A percentile compares a stretch with the other conserved stretches of the same genome.
phyloP scores from a whole-genome alignment of 108 stramenopile species.

The Pseudonitzschia multiseries region DNA sequence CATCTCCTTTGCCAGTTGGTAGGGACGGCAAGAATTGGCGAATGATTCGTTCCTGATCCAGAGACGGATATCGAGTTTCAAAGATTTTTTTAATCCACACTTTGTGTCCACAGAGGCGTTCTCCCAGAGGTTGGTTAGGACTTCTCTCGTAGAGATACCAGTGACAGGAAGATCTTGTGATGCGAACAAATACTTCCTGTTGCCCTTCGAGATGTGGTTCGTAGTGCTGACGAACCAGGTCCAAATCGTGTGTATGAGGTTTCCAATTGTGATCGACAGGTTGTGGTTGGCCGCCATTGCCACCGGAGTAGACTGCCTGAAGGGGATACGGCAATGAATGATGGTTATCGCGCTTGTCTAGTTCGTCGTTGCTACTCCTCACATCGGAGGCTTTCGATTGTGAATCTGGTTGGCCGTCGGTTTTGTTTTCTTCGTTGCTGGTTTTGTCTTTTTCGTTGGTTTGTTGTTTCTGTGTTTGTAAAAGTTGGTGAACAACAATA shows the following conservation, averaged over 20 bases:
- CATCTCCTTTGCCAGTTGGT: too few relatives aligned
- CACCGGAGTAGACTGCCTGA: not conserved
- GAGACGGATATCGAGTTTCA: not conserved
- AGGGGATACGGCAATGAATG: not conserved
- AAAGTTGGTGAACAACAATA: not conserved
- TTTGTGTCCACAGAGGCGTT: not conserved
- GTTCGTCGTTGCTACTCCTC: not conserved
- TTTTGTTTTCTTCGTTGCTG: not conserved
- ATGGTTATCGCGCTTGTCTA: not conserved
- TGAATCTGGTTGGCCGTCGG: too few relatives aligned
- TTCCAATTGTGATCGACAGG: slow-evolving; percentile 1
- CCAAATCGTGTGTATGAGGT: not conserved
- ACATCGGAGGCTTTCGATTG: too few relatives aligned
- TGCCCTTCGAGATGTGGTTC: not conserved
- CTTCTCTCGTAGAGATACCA: not conserved
- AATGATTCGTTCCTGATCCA: not conserved
- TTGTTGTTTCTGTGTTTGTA: not conserved
- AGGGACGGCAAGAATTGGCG: too few relatives aligned
- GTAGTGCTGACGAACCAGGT: not conserved
- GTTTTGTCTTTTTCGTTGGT: not conserved
- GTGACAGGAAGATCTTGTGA: not conserved
- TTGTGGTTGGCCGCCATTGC: not conserved
- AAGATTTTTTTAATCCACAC: not conserved
- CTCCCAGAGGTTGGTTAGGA: not conserved
- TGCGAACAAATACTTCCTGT: not conserved